Conservation (phyloP, 2,329 filamentous ascomycete genomes). For the Pyricularia sp. region DNA sequence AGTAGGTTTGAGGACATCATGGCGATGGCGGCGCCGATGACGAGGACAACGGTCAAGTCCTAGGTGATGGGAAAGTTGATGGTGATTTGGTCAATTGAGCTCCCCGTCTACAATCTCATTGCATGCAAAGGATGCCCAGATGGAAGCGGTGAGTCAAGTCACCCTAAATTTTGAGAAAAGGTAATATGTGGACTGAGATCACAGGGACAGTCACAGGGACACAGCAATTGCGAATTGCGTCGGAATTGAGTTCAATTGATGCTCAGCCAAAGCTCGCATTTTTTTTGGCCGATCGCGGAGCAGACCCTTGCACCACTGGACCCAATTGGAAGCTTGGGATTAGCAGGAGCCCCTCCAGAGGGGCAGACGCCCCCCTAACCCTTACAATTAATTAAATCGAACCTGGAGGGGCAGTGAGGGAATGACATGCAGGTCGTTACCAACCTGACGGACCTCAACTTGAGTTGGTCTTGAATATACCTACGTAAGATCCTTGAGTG, state of each 20-base stretch:
- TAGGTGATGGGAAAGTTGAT: neutral
- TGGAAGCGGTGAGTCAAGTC: neutral
- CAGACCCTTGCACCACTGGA: neutral
- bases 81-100: conserved; percentile 10
- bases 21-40: neutral
- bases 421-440: too few species aligned
- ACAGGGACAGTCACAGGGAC: conserved; percentile 6
- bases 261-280: neutral
- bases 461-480: neutral
- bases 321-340: conserved; percentile 1
- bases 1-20: conserved; percentile 12
- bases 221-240: neutral
- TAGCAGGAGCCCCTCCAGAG: neutral
- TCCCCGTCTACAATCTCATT: neutral
- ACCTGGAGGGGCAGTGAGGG: neutral
- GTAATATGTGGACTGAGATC: neutral
- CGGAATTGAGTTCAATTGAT: neutral
- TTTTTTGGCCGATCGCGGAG: conserved; percentile 4
- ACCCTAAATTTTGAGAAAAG: too few species aligned
- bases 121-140: neutral
- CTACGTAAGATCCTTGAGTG: neutral
- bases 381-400: neutral
- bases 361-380: neutral
- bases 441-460: neutral
- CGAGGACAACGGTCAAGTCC: neutral